A percentile compares a stretch with the other conserved stretches of the same genome.
Evolutionary conservation across 768 basidiomycete species (phyloP).

Genomic region (Neoboletus brunneissimus): DNA sequence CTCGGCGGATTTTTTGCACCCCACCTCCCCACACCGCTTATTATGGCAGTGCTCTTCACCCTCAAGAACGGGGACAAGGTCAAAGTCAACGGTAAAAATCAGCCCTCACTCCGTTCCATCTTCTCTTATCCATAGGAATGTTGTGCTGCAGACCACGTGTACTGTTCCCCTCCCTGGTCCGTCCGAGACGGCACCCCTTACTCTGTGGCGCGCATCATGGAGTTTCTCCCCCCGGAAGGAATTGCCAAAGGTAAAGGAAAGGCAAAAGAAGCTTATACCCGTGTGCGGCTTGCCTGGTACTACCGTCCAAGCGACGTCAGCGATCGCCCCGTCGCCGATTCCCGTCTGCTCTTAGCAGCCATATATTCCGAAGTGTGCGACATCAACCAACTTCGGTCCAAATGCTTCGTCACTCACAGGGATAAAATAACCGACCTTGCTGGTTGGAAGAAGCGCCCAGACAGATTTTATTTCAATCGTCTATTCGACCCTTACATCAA

Average conservation of each 20-base stretch:
- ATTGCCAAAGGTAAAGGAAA: constrained; percentile 62
- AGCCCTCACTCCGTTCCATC: constrained; percentile 11
- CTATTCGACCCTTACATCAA: constrained; percentile 98
- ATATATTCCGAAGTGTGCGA: constrained; percentile 97
- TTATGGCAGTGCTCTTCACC: constrained; percentile 40
- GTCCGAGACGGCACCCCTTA: constrained; percentile 94
- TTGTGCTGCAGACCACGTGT: constrained; percentile 84
- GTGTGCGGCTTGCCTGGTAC: constrained; percentile 92
- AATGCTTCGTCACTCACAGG: constrained; percentile 91
- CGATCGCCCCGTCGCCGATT: constrained; percentile 87
- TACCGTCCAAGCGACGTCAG: constrained; percentile 96
- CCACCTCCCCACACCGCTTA: constrained; percentile 19
- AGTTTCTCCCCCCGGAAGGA: constrained; percentile 83
- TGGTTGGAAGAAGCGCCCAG: constrained; percentile 90
- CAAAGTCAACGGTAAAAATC: constrained; percentile 76
- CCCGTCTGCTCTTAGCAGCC: constrained; percentile 87
- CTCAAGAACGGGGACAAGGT: constrained; percentile 84
- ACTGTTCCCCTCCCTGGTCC: constrained; percentile 91
- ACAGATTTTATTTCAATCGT: constrained; percentile 94
- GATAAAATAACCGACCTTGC: constrained; percentile 93
- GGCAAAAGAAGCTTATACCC: constrained; percentile 68
- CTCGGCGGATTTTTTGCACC: constrained; percentile 28
- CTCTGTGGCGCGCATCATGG: constrained; percentile 94
- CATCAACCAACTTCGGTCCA: constrained; percentile 87
- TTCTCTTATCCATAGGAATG: constrained; percentile 14